Conservation (phyloP, 2,329 filamentous ascomycete genomes). For the Trichophaea hybrida region DNA sequence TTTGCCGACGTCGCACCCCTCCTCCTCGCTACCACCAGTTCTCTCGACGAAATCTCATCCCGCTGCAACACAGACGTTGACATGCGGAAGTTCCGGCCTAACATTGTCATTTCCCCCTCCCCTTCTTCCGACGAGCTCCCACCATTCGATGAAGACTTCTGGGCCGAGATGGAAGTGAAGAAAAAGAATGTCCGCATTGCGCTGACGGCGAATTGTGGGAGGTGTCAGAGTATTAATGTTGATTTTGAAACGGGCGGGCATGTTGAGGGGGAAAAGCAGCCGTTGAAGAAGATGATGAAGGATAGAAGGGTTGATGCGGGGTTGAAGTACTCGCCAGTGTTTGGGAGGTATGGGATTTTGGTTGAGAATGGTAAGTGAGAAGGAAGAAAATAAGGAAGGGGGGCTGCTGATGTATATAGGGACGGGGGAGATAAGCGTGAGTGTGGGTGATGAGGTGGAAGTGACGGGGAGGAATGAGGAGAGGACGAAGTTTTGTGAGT, state of each 20-base stretch:
- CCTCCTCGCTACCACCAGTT: conserved; percentile 55
- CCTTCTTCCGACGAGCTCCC: conserved; percentile 37
- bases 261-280: conserved; percentile 44
- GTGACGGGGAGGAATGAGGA: conserved; percentile 40
- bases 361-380: conserved; percentile 5
- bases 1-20: conserved; percentile 66
- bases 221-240: conserved; percentile 55
- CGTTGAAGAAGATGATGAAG: conserved; percentile 55
- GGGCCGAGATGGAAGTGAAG: conserved; percentile 45
- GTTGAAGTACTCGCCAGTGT: conserved; percentile 52
- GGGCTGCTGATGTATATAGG: background rate
- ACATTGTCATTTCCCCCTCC: conserved; percentile 43
- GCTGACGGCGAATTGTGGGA: conserved; percentile 54
- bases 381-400: background rate
- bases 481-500: conserved; percentile 37
- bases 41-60: conserved; percentile 49
- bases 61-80: conserved; percentile 37
- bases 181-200: conserved; percentile 33
- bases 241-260: conserved; percentile 51
- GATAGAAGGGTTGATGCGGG: conserved; percentile 59
- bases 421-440: conserved; percentile 32
- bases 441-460: conserved; percentile 43
- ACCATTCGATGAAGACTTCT: conserved; percentile 58
- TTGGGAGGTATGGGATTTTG: conserved; percentile 59
- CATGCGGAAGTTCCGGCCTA: conserved; percentile 57